A percentile compares a stretch with the other conserved stretches of the same genome.
Conservation (phyloP, 805 yeast genomes). For the Starmerella floricola region DNA sequence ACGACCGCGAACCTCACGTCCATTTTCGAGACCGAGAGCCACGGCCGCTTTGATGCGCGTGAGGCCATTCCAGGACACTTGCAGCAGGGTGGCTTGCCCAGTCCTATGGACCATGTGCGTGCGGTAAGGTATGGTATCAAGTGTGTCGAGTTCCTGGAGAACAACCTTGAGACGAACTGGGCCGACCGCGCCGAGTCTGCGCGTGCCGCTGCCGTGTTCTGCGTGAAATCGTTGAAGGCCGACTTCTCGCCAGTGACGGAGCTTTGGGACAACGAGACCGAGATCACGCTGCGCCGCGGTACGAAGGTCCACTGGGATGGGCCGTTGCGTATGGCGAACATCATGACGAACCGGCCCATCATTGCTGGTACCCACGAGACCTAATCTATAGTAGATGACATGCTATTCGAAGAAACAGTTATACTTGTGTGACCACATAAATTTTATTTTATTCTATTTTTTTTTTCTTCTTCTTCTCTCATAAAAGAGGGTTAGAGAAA, state of each 20-base stretch:
- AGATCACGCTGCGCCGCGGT: conserved; percentile 70
- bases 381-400: neutral
- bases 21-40: conserved; percentile 67
- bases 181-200: conserved; percentile 14
- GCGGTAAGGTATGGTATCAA: conserved; percentile 84
- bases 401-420: neutral
- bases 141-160: conserved; percentile 80
- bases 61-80: conserved; percentile 97
- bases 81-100: conserved; percentile 93
- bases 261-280: conserved; percentile 80
- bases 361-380: conserved; percentile 4
- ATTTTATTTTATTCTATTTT: neutral
- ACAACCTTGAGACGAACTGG: conserved; percentile 26
- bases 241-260: conserved; percentile 60
- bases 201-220: conserved; percentile 51
- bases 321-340: conserved; percentile 67
- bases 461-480: no score
- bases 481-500: no score
- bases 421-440: neutral
- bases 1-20: conserved; percentile 73
- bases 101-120: conserved; percentile 83
- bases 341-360: conserved; percentile 42
- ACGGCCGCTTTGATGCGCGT: conserved; percentile 71
- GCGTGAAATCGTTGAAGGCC: conserved; percentile 67
- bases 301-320: conserved; percentile 74